These are phyloP conservation scores for Dioscorea dumetorum DNA, from an alignment of 106 monocot species.

Conservation along the genomic window DNA sequence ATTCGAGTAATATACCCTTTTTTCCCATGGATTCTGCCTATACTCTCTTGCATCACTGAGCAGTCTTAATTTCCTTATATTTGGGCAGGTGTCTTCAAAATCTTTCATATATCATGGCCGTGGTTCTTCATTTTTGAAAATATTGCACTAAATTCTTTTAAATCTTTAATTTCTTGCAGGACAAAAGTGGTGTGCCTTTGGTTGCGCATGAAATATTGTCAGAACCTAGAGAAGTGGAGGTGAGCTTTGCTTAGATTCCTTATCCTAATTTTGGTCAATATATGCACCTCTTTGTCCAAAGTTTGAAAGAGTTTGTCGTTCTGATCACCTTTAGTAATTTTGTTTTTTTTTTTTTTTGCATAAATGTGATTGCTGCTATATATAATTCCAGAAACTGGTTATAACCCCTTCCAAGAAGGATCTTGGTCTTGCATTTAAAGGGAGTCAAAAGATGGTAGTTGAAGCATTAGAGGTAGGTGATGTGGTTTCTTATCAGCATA, in stretches of 20 bases:
- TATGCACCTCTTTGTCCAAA: too few species aligned
- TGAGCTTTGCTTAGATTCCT: conserved; percentile 10
- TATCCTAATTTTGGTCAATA: neutral
- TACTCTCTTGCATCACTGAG: too few species aligned
- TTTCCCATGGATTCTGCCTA: too few species aligned
- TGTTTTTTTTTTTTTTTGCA: neutral
- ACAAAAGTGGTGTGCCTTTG: conserved; percentile 83
- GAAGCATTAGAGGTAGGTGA: conserved; percentile 79
- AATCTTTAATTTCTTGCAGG: conserved; percentile 35
- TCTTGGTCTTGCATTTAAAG: conserved; percentile 92
- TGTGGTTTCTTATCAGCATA: neutral
- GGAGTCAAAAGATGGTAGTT: conserved; percentile 78
- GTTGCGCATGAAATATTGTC: conserved; percentile 91
- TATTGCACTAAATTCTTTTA: too few species aligned
- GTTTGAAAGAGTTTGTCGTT: too few species aligned
- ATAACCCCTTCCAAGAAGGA: conserved; percentile 95
- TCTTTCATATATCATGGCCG: too few species aligned
- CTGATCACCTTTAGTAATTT: neutral
- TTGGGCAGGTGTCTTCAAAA: too few species aligned
- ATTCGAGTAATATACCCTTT: too few species aligned
- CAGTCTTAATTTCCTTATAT: too few species aligned
- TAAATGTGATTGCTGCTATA: neutral
- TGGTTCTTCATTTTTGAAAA: too few species aligned
- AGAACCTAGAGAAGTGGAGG: conserved; percentile 97
- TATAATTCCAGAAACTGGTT: conserved; percentile 61